A percentile compares a stretch with the other conserved stretches of the same genome.
Evolutionary conservation across 352 stramenopile genomes (phyloP).

Genomic region (Blastocystis sp.): DNA sequence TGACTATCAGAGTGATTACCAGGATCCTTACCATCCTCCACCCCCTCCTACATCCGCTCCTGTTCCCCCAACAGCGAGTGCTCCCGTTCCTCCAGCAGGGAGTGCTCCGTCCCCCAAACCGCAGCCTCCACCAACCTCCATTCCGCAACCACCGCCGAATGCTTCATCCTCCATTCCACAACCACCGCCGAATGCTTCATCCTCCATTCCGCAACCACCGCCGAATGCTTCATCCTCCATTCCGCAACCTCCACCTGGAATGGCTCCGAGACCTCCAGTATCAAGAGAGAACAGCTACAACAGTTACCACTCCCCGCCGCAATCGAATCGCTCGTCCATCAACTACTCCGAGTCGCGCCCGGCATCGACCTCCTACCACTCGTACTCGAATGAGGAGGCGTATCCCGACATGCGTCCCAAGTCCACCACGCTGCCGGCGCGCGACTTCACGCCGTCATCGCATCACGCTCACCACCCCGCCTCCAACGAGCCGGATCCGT

Average conservation of each 20-base stretch:
- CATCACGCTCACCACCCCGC: background rate
- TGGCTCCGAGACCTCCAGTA: background rate
- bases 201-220: constrained; percentile 76
- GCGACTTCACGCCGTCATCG: background rate
- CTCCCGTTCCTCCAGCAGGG: constrained; percentile 3
- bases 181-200: too few relatives aligned
- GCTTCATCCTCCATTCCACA: background rate
- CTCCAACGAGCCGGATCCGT: constrained; percentile 86
- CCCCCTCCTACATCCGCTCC: constrained; percentile 12
- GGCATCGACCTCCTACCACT: background rate
- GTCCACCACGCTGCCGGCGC: background rate
- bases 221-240: constrained; percentile 79
- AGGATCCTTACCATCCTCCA: constrained; percentile 1
- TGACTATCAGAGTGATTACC: background rate
- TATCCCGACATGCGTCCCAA: background rate
- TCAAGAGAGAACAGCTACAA: background rate
- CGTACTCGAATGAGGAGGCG: background rate
- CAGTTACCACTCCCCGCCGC: constrained; percentile 68
- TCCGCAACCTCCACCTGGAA: background rate
- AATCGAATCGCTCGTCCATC: background rate
- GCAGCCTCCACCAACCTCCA: background rate
- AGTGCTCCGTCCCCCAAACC: background rate
- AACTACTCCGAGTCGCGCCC: background rate
- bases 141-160: constrained; percentile 18
- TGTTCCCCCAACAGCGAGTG: background rate